These are phyloP conservation scores for Tillandsia fasciculata DNA, from an alignment of 176 grass and related monocot genomes.

Conservation along the genomic window DNA sequence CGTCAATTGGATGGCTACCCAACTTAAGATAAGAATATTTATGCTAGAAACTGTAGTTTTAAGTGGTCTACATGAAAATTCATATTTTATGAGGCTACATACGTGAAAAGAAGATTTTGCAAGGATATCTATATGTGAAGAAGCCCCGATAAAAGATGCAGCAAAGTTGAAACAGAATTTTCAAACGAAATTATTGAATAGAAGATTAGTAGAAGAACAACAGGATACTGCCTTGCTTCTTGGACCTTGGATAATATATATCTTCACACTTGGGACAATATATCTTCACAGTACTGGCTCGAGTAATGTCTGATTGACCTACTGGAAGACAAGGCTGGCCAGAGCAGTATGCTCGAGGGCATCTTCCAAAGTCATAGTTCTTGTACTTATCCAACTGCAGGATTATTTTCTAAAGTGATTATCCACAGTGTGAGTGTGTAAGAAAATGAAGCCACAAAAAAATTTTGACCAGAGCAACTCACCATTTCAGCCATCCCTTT, in stretches of 20 bases:
- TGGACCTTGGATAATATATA: constrained; percentile 86
- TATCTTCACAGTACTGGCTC: constrained; percentile 86
- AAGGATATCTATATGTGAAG: too few relatives aligned
- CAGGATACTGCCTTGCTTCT: constrained; percentile 99
- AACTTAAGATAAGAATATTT: too few relatives aligned
- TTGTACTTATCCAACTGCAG: constrained; percentile 90
- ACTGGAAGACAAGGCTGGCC: constrained; percentile 93
- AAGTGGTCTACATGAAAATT: too few relatives aligned
- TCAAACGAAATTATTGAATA: too few relatives aligned
- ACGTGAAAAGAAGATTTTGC: too few relatives aligned
- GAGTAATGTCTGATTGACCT: constrained; percentile 85
- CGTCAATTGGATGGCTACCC: too few relatives aligned
- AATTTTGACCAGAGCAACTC: constrained; percentile 6
- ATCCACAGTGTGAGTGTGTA: constrained; percentile 18
- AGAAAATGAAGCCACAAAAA: constrained; percentile 2
- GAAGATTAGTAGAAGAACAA: constrained; percentile 6
- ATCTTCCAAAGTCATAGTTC: constrained; percentile 96
- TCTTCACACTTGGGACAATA: constrained; percentile 99
- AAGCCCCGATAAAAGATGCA: too few relatives aligned
- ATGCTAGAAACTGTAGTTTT: too few relatives aligned
- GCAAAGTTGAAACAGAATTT: too few relatives aligned
- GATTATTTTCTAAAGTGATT: not conserved
- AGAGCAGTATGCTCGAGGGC: constrained; percentile 86
- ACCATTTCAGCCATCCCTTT: constrained; percentile 99
- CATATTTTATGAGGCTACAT: too few relatives aligned